Percentiles rank a stretch among this genome's conserved stretches.
Conservation (phyloP, 345 rosid species). For the Rubroshorea leprosula region DNA sequence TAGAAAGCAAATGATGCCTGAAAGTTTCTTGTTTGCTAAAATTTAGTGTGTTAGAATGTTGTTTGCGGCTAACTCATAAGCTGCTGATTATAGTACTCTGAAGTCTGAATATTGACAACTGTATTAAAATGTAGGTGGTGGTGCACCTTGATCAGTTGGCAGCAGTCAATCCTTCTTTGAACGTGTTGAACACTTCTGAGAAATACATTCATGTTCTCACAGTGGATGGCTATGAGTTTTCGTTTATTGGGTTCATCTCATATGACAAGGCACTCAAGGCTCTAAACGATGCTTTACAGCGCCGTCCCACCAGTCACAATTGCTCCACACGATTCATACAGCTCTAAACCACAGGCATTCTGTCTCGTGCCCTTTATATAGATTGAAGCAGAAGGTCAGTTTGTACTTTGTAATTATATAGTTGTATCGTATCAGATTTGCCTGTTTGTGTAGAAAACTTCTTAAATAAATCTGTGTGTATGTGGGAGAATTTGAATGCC, state of each 20-base stretch:
- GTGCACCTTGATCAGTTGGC: slow-evolving; percentile 51
- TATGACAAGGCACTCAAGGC: slow-evolving; percentile 64
- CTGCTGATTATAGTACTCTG: not conserved
- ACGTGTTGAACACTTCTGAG: slow-evolving; percentile 46
- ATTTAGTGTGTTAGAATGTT: no score
- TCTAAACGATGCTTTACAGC: slow-evolving; percentile 39
- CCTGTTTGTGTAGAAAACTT: no score
- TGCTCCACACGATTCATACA: slow-evolving; percentile 1
- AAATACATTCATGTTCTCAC: slow-evolving; percentile 57
- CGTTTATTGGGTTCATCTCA: slow-evolving; percentile 85
- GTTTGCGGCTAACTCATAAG: not conserved
- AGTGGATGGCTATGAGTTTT: slow-evolving; percentile 65
- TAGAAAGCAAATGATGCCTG: no score
- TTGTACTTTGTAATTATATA: no score
- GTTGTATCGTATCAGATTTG: no score
- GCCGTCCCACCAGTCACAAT: slow-evolving; percentile 7
- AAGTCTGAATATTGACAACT: not conserved
- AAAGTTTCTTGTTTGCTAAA: no score
- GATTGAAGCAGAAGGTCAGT: not conserved
- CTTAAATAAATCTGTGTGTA: no score
- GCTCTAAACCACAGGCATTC: not conserved
- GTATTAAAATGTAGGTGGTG: slow-evolving; percentile 43
- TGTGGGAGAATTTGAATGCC: no score
- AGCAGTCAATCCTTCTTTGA: slow-evolving; percentile 48
- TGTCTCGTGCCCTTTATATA: not conserved